Percentiles rank a stretch among this genome's conserved stretches.
phyloP scores from a whole-genome alignment of 2,329 filamentous ascomycete genomes.

The Aspergillus cejpii region DNA sequence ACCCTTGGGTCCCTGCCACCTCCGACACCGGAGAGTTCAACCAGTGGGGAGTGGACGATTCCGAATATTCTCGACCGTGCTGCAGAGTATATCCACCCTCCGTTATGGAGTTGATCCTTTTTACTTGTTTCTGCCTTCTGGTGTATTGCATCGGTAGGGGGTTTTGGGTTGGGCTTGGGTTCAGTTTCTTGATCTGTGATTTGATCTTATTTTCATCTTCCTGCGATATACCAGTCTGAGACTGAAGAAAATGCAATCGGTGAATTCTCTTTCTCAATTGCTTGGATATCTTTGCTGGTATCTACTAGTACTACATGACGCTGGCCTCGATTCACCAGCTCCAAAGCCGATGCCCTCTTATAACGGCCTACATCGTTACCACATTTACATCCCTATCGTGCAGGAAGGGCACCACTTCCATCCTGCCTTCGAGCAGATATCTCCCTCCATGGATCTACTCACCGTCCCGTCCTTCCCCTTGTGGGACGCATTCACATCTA shows the following conservation, averaged over 20 bases:
- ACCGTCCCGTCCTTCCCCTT: constrained; percentile 28
- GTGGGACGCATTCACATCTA: constrained; percentile 28
- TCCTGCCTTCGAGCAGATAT: too few species aligned
- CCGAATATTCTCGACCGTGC: constrained; percentile 43
- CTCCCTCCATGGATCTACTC: constrained; percentile 17
- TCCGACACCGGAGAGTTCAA: constrained; percentile 45
- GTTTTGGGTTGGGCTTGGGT: too few species aligned
- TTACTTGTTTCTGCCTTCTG: not conserved
- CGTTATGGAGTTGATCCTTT: constrained; percentile 35
- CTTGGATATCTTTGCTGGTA: too few species aligned
- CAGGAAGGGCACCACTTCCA: constrained; percentile 18
- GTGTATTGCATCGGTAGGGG: constrained; percentile 2
- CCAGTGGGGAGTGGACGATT: constrained; percentile 42
- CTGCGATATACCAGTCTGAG: too few species aligned
- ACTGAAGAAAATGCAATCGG: too few species aligned
- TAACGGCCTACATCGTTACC: constrained; percentile 23
- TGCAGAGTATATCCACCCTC: constrained; percentile 45
- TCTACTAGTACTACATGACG: too few species aligned
- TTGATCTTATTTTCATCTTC: too few species aligned
- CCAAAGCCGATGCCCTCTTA: constrained; percentile 27
- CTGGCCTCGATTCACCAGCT: constrained; percentile 15
- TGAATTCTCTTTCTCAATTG: not conserved
- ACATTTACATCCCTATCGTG: constrained; percentile 27
- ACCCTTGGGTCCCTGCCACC: constrained; percentile 36
- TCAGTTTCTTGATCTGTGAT: too few species aligned